These are phyloP conservation scores for Oxytropis ochrocephala DNA, from an alignment of 306 rosid species.

Conservation along the genomic window DNA sequence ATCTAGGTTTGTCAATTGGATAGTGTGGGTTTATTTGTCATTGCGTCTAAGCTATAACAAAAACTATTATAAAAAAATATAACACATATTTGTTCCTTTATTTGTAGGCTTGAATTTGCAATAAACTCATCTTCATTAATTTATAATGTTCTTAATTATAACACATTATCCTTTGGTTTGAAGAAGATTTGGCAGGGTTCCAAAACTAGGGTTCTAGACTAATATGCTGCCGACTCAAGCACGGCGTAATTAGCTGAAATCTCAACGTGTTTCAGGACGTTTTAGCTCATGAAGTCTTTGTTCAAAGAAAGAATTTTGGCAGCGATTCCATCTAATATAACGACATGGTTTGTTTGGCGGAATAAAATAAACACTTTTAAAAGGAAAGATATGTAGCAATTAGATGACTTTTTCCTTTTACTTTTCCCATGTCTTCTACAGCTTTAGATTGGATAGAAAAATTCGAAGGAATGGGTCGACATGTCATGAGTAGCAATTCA, in stretches of 20 bases:
- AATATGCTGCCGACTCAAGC: slow-evolving; percentile 23
- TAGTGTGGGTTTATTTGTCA: too few species aligned
- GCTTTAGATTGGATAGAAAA: slow-evolving; percentile 15
- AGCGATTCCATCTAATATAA: neutral
- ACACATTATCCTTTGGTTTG: neutral
- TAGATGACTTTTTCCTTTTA: slow-evolving; percentile 8
- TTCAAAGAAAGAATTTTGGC: slow-evolving; percentile 15
- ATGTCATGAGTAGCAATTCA: neutral
- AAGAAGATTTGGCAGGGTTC: neutral
- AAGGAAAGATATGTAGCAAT: slow-evolving; percentile 4
- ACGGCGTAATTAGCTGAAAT: slow-evolving; percentile 1
- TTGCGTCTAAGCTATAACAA: too few species aligned
- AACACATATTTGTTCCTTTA: neutral
- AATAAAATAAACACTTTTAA: neutral
- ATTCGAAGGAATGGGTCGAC: neutral
- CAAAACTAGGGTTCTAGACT: neutral
- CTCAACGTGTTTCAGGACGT: neutral
- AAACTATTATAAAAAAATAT: too few species aligned
- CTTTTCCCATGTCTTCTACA: slow-evolving; percentile 6
- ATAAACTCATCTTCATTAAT: neutral
- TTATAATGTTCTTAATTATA: neutral
- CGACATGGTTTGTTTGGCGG: slow-evolving; percentile 19
- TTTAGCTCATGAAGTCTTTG: slow-evolving; percentile 14
- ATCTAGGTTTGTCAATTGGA: too few species aligned
- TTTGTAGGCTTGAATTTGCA: neutral